Percentiles rank a stretch among this genome's conserved stretches.
phyloP scores from a whole-genome alignment of 75 land plant species.

The Chamaecyparis obtusa region DNA sequence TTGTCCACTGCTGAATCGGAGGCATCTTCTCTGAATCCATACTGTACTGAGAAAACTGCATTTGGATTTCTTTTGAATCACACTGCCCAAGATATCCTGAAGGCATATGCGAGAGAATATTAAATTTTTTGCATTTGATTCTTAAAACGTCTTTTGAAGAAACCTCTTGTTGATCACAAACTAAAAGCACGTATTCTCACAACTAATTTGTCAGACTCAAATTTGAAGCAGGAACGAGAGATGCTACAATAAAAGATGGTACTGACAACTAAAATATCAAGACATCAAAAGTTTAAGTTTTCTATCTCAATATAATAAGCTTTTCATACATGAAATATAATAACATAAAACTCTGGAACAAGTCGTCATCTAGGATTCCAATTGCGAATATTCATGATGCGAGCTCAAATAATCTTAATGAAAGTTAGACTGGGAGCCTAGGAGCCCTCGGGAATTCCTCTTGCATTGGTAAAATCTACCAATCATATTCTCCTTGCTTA shows the following conservation, averaged over 20 bases:
- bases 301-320: neutral
- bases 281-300: neutral
- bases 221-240: neutral
- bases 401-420: neutral
- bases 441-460: neutral
- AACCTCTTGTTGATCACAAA: neutral
- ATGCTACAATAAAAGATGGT: neutral
- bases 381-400: neutral
- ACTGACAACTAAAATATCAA: neutral
- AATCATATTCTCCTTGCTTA: neutral
- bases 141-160: neutral
- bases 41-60: neutral
- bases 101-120: neutral
- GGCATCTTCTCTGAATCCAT: neutral
- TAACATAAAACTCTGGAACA: neutral
- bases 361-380: neutral
- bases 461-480: neutral
- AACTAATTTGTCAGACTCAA: neutral
- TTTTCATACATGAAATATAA: neutral
- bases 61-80: neutral
- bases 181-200: neutral
- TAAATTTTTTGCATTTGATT: neutral
- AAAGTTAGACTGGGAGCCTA: neutral
- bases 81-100: neutral
- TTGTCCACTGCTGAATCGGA: conserved; percentile 5